phyloP scores from a whole-genome alignment of 768 basidiomycete genomes.

The Leccinum broughii region DNA sequence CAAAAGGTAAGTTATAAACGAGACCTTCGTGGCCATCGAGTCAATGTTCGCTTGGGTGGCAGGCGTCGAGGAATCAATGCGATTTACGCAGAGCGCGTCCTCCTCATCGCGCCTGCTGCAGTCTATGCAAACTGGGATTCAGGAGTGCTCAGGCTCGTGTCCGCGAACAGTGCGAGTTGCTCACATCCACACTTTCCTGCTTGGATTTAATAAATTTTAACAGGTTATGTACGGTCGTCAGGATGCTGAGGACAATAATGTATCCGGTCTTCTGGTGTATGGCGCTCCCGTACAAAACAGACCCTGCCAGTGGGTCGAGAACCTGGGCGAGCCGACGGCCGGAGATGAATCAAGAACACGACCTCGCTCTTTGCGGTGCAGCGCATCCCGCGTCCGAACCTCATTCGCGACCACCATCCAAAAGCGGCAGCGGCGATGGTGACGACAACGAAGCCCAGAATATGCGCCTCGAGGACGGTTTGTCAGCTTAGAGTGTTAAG shows the following conservation, averaged over 20 bases:
- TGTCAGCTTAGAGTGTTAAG: no score
- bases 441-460: conserved; percentile 21
- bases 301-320: no score
- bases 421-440: background rate
- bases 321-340: conserved; percentile 12
- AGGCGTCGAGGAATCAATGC: no score
- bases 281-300: conserved; percentile 61
- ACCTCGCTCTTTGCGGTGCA: conserved; percentile 62
- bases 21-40: no score
- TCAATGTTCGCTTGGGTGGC: no score
- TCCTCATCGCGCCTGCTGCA: conserved; percentile 40
- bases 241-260: conserved; percentile 1
- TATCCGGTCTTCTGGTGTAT: conserved; percentile 32
- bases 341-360: conserved; percentile 59
- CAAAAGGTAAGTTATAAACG: no score
- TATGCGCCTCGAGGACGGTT: conserved; percentile 32
- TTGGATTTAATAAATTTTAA: conserved; percentile 35
- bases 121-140: conserved; percentile 62
- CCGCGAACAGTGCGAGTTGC: conserved; percentile 44
- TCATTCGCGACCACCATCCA: background rate
- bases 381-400: conserved; percentile 28
- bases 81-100: no score
- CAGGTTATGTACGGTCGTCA: conserved; percentile 2
- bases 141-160: conserved; percentile 54
- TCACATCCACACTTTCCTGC: conserved; percentile 47